phyloP scores from a whole-genome alignment of 2,329 filamentous ascomycete genomes.

The Talaromyces albobiverticillius region DNA sequence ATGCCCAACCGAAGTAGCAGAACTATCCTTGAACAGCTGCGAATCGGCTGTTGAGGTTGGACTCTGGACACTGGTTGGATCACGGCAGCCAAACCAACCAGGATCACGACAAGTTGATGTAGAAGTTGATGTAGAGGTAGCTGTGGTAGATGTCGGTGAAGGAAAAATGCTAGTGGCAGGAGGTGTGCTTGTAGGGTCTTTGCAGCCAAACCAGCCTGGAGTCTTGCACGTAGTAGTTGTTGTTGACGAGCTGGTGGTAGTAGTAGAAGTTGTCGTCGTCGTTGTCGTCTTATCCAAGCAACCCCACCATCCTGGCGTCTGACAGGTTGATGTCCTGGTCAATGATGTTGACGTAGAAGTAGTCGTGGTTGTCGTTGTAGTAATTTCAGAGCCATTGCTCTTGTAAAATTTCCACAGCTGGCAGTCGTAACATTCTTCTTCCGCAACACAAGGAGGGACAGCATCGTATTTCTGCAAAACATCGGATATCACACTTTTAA shows the following conservation, averaged over 20 bases:
- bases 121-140: slow-evolving; percentile 29
- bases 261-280: slow-evolving; percentile 24
- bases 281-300: slow-evolving; percentile 48
- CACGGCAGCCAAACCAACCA: slow-evolving; percentile 40
- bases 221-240: slow-evolving; percentile 36
- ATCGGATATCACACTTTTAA: slow-evolving; percentile 81
- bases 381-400: slow-evolving; percentile 80
- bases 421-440: slow-evolving; percentile 83
- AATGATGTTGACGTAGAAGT: slow-evolving; percentile 59
- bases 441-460: slow-evolving; percentile 72
- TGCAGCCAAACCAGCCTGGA: slow-evolving; percentile 45
- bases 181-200: slow-evolving; percentile 31
- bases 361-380: slow-evolving; percentile 66
- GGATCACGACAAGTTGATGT: slow-evolving; percentile 35
- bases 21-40: background rate
- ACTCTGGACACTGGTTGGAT: slow-evolving; percentile 26
- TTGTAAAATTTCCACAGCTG: slow-evolving; percentile 92
- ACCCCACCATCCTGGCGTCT: slow-evolving; percentile 92
- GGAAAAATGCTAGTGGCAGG: slow-evolving; percentile 25
- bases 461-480: slow-evolving; percentile 79
- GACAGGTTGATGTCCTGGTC: slow-evolving; percentile 78
- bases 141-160: slow-evolving; percentile 24
- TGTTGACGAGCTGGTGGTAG: slow-evolving; percentile 31
- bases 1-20: background rate
- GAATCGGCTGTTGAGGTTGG: background rate